Evolutionary conservation across 805 yeast genomes (phyloP).

Genomic region (Candida parachauliodes): DNA sequence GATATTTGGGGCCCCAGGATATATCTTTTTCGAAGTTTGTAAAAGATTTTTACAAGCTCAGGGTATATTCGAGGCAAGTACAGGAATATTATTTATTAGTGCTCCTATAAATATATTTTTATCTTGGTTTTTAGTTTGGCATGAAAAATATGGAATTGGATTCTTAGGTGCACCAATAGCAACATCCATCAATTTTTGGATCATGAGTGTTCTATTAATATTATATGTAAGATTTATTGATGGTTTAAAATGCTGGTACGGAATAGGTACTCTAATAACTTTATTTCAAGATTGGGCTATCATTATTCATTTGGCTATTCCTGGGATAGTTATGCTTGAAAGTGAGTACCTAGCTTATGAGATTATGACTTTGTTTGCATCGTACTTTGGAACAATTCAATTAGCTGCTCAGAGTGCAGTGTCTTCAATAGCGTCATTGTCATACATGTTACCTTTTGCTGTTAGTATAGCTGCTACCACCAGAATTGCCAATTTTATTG

Average conservation of each 20-base stretch:
- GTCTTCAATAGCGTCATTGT: constrained; percentile 42
- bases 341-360: constrained; percentile 45
- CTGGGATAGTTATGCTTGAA: constrained; percentile 45
- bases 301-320: constrained; percentile 36
- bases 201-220: constrained; percentile 34
- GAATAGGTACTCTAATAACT: constrained; percentile 38
- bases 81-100: constrained; percentile 38
- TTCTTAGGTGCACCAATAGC: constrained; percentile 44
- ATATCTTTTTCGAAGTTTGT: constrained; percentile 39
- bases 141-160: constrained; percentile 36
- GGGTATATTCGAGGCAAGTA: constrained; percentile 46
- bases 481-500: constrained; percentile 43
- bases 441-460: constrained; percentile 46
- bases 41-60: constrained; percentile 44
- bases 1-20: constrained; percentile 40
- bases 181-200: constrained; percentile 39
- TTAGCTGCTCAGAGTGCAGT: constrained; percentile 52
- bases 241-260: constrained; percentile 71
- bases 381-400: constrained; percentile 46
- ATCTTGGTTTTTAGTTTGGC: constrained; percentile 43
- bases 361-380: constrained; percentile 43
- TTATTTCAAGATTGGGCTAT: constrained; percentile 34
- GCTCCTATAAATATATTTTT: constrained; percentile 40
- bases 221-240: constrained; percentile 47
- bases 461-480: constrained; percentile 43